Base-by-base conservation (phyloP, 2,329 filamentous ascomycete genomes). In the Fusarium dimerum region DNA sequence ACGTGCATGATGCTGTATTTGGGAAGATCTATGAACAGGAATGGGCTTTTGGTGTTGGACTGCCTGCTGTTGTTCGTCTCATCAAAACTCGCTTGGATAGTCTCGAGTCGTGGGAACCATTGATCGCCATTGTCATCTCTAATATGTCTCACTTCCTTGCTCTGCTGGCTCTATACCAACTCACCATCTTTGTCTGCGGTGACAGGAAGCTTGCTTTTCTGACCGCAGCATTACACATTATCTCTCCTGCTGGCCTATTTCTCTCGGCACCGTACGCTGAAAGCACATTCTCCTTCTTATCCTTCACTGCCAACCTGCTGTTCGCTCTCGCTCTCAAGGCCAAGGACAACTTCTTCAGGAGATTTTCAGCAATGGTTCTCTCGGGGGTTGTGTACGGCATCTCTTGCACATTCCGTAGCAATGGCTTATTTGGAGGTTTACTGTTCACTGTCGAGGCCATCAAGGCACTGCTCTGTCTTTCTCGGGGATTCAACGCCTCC, bases 161-260 rank as follows among this genome's bases (percentile, higher is more conserved):
- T 3, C 87, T 89, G 12, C 60, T 96, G 40, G 77, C 85, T 11
- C 77, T 97, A 13, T 88, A 90, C 69, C 74, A 77, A 51, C 81
- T 96, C 18, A 83, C 86, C 3, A 67, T 77, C 49, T 70, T 79
- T 8, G 63, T 92, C 10, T 83, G 82, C 49, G 71, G 71, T 15
- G 66, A 77, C 54, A 64, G 63, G n/a, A 76, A 68, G n/a, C 70
- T 88, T 40, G 81, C 90, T 2, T 85, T 93, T 55, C 68, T 88
- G 18, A 80, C 90, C 9, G 84, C 90, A 3, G 74, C 82, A 15
- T 76, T 97, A 45, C 91, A 97, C 69, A 81, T 96, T 50, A 67
- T 97, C 45, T 94, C 90, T 0, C 93, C 94, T 0, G 94, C 89
- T 0, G 93, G 93, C 1, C 73, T 97, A 3, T 97, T 99, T 68